Percentiles rank a stretch among this genome's conserved stretches.
Conservation (phyloP, 257 asterid genomes). For the Solanum commersonii region DNA sequence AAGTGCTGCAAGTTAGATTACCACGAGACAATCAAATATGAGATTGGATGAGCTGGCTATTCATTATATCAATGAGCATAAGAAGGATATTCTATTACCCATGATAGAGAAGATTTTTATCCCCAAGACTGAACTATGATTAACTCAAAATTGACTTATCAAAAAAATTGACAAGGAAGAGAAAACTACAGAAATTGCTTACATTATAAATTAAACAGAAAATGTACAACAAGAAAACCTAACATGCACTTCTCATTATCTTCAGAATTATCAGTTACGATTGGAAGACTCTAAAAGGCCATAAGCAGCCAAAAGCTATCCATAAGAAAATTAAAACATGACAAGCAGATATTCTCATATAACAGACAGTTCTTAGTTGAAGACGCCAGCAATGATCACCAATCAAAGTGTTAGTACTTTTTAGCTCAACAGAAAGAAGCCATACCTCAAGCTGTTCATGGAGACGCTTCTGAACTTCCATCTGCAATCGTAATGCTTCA, state of each 20-base stretch:
- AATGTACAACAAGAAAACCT: not conserved
- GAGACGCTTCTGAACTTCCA: conserved; percentile 93
- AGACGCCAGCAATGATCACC: not conserved
- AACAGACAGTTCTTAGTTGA: not conserved
- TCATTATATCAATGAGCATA: not conserved
- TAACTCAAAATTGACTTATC: not conserved
- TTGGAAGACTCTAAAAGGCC: not conserved
- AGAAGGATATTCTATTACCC: not conserved
- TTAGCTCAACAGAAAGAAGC: conserved; percentile 1
- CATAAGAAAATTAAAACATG: not conserved
- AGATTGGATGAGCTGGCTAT: not conserved
- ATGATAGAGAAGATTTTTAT: not conserved
- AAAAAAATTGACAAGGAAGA: not conserved
- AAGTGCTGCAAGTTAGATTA: not conserved
- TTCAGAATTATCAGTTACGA: not conserved
- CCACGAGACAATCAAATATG: not conserved
- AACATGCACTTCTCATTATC: not conserved
- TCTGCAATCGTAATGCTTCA: conserved; percentile 82
- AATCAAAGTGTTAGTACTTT: not conserved
- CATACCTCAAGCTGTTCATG: conserved; percentile 95
- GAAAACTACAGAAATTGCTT: not conserved
- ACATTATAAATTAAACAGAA: not conserved
- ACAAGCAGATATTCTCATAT: not conserved
- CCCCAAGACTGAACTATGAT: not conserved
- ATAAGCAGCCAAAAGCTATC: not conserved